Percentiles rank a stretch among this genome's conserved stretches.
These are phyloP conservation scores for Paramyrothecium roridum DNA, from an alignment of 2,329 filamentous ascomycete species.

Conservation along the genomic window DNA sequence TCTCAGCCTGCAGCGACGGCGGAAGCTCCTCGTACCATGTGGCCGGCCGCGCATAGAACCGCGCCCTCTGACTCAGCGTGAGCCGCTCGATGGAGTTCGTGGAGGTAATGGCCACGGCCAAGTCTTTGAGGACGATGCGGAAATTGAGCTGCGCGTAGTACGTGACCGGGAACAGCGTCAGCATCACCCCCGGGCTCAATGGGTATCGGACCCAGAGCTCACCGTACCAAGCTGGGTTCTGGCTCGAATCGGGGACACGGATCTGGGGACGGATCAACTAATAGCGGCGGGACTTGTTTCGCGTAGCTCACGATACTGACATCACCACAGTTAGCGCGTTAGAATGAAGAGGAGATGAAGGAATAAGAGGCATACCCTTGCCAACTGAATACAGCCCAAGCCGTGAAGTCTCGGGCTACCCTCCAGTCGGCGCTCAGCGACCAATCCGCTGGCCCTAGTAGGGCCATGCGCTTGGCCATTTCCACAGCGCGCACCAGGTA, in stretches of 20 bases:
- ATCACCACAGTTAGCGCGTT: no score
- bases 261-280: neutral
- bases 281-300: neutral
- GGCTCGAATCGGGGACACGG: neutral
- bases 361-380: neutral
- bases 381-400: neutral
- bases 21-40: neutral
- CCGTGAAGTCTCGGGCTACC: neutral
- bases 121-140: neutral
- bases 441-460: neutral
- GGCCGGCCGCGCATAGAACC: neutral
- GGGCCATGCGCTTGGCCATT: neutral
- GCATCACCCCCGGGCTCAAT: neutral
- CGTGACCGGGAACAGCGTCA: neutral
- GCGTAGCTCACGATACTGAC: no score
- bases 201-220: neutral
- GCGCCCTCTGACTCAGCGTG: neutral
- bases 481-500: neutral
- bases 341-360: no score
- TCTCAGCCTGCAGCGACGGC: neutral
- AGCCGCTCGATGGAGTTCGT: neutral
- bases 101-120: neutral
- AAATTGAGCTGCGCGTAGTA: neutral
- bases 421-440: neutral
- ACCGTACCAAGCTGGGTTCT: neutral